phyloP scores from a whole-genome alignment of 352 stramenopile genomes.

The Saprolegnia diclina region DNA sequence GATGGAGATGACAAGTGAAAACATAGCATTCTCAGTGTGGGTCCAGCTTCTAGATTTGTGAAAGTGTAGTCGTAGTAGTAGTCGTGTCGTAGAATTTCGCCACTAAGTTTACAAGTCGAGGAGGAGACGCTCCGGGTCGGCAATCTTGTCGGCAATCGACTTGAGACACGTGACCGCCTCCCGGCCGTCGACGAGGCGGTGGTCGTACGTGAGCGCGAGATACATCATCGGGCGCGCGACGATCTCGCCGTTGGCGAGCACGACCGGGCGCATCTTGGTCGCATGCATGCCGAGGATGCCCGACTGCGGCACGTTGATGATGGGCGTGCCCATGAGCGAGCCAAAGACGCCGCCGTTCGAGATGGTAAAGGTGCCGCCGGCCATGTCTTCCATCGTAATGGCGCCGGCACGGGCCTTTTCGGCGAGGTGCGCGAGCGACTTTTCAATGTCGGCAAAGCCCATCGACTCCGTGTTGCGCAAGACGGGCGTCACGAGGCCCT shows the following conservation, averaged over 20 bases:
- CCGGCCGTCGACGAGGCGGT: conserved; percentile 97
- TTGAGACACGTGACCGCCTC: conserved; percentile 99
- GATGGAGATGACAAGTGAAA: too few relatives aligned
- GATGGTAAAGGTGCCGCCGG: conserved; percentile 98
- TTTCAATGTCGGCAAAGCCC: conserved; percentile 98
- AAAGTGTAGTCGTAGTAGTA: not conserved
- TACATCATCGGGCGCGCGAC: conserved; percentile 99
- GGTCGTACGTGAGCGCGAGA: conserved; percentile 98
- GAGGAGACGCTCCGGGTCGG: conserved; percentile 93
- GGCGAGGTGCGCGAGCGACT: conserved; percentile 92
- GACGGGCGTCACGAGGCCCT: conserved; percentile 97
- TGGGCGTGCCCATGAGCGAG: conserved; percentile 98
- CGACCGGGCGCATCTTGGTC: conserved; percentile 96
- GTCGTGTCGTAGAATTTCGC: not conserved
- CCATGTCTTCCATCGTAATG: conserved; percentile 90
- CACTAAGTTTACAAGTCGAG: conserved; percentile 86
- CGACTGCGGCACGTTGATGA: conserved; percentile 98
- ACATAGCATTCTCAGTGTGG: too few relatives aligned
- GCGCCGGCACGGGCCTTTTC: conserved; percentile 63
- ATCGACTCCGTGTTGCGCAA: conserved; percentile 97
- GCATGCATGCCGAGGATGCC: conserved; percentile 99
- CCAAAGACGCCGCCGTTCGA: conserved; percentile 98
- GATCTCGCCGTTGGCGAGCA: conserved; percentile 89
- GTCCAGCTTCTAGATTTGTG: too few relatives aligned
- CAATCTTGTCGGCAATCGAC: conserved; percentile 96